Base-by-base conservation (phyloP, 2,329 filamentous ascomycete species). In the Ascochyta lentis region DNA sequence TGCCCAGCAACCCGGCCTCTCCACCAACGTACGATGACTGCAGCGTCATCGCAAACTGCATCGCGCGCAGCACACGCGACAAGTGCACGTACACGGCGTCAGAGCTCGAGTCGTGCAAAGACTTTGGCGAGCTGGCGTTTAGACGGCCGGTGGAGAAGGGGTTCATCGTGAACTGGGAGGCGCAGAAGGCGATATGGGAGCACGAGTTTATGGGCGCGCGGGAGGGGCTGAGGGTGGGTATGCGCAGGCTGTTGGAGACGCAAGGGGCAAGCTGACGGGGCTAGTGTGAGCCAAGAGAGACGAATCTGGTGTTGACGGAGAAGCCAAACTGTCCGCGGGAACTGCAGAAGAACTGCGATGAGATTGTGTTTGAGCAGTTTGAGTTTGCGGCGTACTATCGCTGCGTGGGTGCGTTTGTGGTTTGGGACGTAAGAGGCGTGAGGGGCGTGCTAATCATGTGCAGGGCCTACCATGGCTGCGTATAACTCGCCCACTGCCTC, bases 281-380 rank as follows among this genome's bases (percentile, higher is more conserved):
- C 15, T 52, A 81, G 76, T 92, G 89, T 73, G 88, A 96, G 64
- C 91, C 94, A 0, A 80, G 83, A 49, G 88, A 94, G 51, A 95
- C 92, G n/a, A 89, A 92, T 43, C 78, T 99, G 54, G 78, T 99
- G 4, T 83, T 98, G 46, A 87, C 90, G 1, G 95, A 99, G 75
- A 89, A 92, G 41, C 89, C 92, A 4, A 96, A 96, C 76, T 87
- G 89, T 4, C 83, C 96, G 52, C 87, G 89, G 0, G 86, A 87
- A 12, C 78, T 99, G 60, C 92, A 97, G 76, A 86, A 88, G 35
- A 95, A 97, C 73, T 92, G 91, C 66, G 95, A 99, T 70, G 94
- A 99, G 79, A 92, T 99, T 71, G 86, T 98, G 1, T 98, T 99
- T 80, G 95, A 99, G 72, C 93, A 98, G 73, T 99, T 95, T 79